Base-by-base conservation (phyloP, 208 protist species). In the Acanthamoeba royreba region DNA sequence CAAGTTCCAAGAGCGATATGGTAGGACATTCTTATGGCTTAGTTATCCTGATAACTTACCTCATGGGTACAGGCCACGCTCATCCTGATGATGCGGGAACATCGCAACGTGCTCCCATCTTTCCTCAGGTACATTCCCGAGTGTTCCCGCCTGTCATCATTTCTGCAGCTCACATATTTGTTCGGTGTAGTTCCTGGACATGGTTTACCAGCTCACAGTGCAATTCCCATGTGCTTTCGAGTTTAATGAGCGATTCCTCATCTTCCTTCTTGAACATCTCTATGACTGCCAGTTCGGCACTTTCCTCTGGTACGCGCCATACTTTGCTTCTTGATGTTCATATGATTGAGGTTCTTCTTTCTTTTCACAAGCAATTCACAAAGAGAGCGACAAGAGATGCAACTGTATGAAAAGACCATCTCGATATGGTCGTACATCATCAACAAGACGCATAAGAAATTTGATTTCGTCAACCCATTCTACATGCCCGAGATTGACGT, bases 161-260 rank as follows among this genome's bases (percentile, higher is more conserved):
- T 55, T 9, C 9, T 55, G 49, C 13, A 25, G 49, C 49, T 55
- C 13, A 55, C 13, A 9, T 55, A 19, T 9, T 19, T 19, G 4
- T 66, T 66, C 40, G 28, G 19, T 53, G 43, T 53, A 89, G 95
- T 99, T 98, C 88, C 93, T 99, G 49, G 98, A 99, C 88, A 97
- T 97, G 61, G 98, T 99, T 25, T 99, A 96, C 77, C 99, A 99
- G 92, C 66, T 99, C 15, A 74, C 97, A 19, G 95, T 94, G 13
- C 98, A 99, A 95, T 99, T 98, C 92, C 98, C 98, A 13, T 92
- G 52, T 28, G 90, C 95, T 42, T 99, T 99, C 94, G 98, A 99
- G 95, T 99, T 99, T 89, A 99, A 98, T 31, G 90, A 97, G 25
- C 52, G 63, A 11, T 96, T 99, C 17, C 95, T 99, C 1, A 93